Base-by-base conservation (phyloP, 1,139 yeast species). In the Protomyces arabidopsidicola region DNA sequence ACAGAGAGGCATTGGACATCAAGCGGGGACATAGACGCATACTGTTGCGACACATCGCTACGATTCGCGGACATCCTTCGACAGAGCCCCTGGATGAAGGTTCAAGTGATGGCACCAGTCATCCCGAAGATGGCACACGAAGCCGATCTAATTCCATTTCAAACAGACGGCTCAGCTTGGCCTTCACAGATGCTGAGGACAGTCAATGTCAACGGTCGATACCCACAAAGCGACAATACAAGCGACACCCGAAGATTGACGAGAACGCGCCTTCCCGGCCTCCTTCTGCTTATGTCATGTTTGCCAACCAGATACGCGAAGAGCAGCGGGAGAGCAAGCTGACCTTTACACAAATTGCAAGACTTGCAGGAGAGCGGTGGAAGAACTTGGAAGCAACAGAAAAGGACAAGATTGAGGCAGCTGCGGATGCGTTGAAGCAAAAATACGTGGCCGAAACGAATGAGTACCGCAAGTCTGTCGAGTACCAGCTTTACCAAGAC, bases 341-440 rank as follows among this genome's bases (percentile, higher is more conserved):
- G 24, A 45, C 58, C 39, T 62, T 62, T n/a, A 57, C 62, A 6
- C 60, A 62, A 14, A 24, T 57, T 6, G 61, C 65, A 8, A 35
- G 58, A 12, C 27, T 56, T 14, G 62, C 57, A 20, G 65, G 62
- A 9, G 59, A 56, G n/a, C 56, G 58, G 10, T 62, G 65, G 65
- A 62, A 62, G 39, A 48, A 24, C 45, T 52, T 62, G 9, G 52
- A 20, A 3, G n/a, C 55, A 9, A 38, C 45, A 3, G 55, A 56
- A 18, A 52, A 57, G 31, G 62, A 56, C 27, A 45, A 52, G 18
- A 51, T 56, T 20, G 65, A 62, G 18, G 27, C 56, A 5, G 53
- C 51, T 22, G 65, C 65, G 4, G 65, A 57, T 8, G 51, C 24
- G 22, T 27, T 24, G 16, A 56, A 57, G 42, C 42, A 42, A 12